These are phyloP conservation scores for Clonostachys sp. DNA, from an alignment of 2,329 filamentous ascomycete genomes.

Conservation along the genomic window DNA sequence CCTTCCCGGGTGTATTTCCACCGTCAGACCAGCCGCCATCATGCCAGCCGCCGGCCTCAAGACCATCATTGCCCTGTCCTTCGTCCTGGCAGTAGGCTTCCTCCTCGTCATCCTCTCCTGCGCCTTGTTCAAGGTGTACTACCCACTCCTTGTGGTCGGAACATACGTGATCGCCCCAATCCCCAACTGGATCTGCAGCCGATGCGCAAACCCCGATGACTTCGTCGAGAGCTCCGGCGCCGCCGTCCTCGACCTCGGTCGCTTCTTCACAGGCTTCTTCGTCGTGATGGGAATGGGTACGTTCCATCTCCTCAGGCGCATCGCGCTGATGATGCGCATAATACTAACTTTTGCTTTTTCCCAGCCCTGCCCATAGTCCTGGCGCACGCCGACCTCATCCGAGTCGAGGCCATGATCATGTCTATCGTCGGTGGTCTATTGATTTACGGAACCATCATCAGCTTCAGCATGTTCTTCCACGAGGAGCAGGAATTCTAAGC, in stretches of 20 bases:
- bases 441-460: constrained; percentile 98
- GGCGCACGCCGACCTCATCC: constrained; percentile 81
- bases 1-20: constrained; percentile 1
- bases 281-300: constrained; percentile 96
- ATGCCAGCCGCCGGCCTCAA: constrained; percentile 86
- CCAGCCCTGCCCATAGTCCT: constrained; percentile 82
- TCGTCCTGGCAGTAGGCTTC: constrained; percentile 97
- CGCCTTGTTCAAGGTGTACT: constrained; percentile 91
- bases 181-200: constrained; percentile 92
- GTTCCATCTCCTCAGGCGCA: constrained; percentile 26
- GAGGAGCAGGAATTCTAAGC: constrained; percentile 90
- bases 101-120: constrained; percentile 98
- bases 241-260: constrained; percentile 85
- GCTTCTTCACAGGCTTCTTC: constrained; percentile 92
- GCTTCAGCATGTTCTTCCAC: constrained; percentile 97
- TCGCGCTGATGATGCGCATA: not conserved
- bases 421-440: constrained; percentile 85
- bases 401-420: constrained; percentile 87
- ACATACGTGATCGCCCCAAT: constrained; percentile 92
- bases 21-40: constrained; percentile 16
- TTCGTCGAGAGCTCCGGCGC: constrained; percentile 83
- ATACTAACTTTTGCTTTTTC: constrained; percentile 6
- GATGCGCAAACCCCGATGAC: constrained; percentile 89
- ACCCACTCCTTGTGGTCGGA: constrained; percentile 89
- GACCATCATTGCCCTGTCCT: constrained; percentile 98